These are phyloP conservation scores for Carpinus fangiana DNA, from an alignment of 306 rosid species.

Conservation along the genomic window DNA sequence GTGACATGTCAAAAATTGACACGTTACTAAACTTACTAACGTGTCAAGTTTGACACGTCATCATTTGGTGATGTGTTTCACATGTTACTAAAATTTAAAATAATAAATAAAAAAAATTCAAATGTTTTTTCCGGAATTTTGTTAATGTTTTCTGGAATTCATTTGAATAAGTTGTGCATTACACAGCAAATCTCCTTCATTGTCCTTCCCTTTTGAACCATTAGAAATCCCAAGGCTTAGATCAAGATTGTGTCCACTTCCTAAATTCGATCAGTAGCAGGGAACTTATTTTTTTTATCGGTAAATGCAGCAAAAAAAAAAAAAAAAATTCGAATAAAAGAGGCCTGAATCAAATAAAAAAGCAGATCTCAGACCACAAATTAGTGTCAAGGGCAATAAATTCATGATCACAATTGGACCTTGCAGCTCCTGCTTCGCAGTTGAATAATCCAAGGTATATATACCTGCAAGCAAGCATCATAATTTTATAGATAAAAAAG, in stretches of 20 bases:
- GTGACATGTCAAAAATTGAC: too few relatives aligned
- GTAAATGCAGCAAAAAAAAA: not conserved
- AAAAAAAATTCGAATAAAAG: not conserved
- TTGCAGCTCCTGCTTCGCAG: slow-evolving; percentile 92
- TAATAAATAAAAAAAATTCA: too few relatives aligned
- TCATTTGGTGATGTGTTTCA: too few relatives aligned
- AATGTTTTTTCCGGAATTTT: too few relatives aligned
- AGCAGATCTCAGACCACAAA: slow-evolving; percentile 13
- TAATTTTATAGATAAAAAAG: not conserved
- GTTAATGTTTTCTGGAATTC: too few relatives aligned
- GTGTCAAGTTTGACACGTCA: too few relatives aligned
- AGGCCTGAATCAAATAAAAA: not conserved
- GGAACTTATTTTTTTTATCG: not conserved
- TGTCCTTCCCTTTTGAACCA: slow-evolving; percentile 25
- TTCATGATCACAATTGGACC: slow-evolving; percentile 46
- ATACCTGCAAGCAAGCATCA: slow-evolving; percentile 63
- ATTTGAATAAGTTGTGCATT: too few relatives aligned
- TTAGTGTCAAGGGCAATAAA: slow-evolving; percentile 15
- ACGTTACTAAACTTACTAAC: too few relatives aligned
- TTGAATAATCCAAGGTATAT: slow-evolving; percentile 86
- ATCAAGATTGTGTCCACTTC: slow-evolving; percentile 52
- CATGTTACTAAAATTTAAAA: too few relatives aligned
- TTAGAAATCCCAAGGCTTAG: slow-evolving; percentile 48
- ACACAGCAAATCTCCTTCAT: not conserved
- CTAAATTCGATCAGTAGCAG: slow-evolving; percentile 28